Percentiles rank a stretch among this genome's conserved stretches.
Evolutionary conservation across 78 protist species (phyloP).

Genomic region (Polysphondylium violaceum): DNA sequence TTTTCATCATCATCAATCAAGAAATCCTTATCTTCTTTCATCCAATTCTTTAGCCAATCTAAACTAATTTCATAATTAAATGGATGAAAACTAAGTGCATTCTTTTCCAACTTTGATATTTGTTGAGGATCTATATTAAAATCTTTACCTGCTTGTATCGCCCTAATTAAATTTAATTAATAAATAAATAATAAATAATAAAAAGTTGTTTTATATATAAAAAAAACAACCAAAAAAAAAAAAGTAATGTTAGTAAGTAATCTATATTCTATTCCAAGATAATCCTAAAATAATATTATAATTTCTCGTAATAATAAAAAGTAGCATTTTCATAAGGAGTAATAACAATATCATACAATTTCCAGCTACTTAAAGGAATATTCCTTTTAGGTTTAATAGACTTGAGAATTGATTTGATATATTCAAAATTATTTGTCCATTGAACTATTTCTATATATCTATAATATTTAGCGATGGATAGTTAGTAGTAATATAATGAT

Average conservation of each 20-base stretch:
- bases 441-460: background rate
- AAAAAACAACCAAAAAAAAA: background rate
- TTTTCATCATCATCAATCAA: background rate
- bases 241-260: background rate
- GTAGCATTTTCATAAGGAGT: background rate
- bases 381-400: slow-evolving; percentile 51
- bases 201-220: background rate
- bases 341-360: slow-evolving; percentile 24
- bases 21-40: background rate
- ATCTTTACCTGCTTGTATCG: slow-evolving; percentile 40
- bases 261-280: background rate
- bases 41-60: slow-evolving; percentile 10
- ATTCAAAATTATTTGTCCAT: slow-evolving; percentile 24
- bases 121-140: slow-evolving; percentile 14
- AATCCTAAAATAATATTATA: background rate
- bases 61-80: slow-evolving; percentile 35
- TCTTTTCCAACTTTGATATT: slow-evolving; percentile 42
- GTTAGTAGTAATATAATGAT: background rate
- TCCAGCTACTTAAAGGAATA: slow-evolving; percentile 36
- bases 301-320: background rate
- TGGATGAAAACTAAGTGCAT: slow-evolving; percentile 14
- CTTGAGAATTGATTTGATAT: slow-evolving; percentile 26
- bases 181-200: slow-evolving; percentile 10
- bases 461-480: background rate
- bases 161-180: slow-evolving; percentile 8